Percentiles rank a stretch among this genome's conserved stretches.
Conservation (phyloP, 2,329 filamentous ascomycete genomes). For the Sordariomycetes sp. region DNA sequence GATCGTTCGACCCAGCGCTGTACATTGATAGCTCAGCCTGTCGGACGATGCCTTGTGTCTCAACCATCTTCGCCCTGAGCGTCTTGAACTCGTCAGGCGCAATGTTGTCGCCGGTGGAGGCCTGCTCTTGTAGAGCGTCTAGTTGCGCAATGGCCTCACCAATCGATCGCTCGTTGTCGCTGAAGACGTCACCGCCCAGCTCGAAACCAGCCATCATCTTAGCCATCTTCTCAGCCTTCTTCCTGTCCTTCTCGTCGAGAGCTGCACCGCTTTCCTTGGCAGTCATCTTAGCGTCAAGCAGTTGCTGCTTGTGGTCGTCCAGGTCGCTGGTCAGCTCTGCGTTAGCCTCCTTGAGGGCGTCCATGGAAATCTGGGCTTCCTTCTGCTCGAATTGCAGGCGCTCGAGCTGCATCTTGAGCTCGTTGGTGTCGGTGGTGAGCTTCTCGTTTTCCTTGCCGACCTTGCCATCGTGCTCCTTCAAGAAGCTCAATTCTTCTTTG, state of each 20-base stretch:
- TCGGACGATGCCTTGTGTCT: slow-evolving; percentile 85
- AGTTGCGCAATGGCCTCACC: slow-evolving; percentile 76
- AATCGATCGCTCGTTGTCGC: slow-evolving; percentile 81
- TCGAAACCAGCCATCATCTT: slow-evolving; percentile 99
- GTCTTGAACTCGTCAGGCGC: slow-evolving; percentile 72
- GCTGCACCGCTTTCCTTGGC: slow-evolving; percentile 87
- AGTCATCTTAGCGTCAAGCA: slow-evolving; percentile 92
- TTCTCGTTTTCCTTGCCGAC: slow-evolving; percentile 86
- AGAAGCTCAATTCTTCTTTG: slow-evolving; percentile 74
- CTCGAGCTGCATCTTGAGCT: slow-evolving; percentile 94
- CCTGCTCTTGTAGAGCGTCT: slow-evolving; percentile 68
- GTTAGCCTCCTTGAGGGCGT: slow-evolving; percentile 93
- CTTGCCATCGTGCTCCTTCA: slow-evolving; percentile 80
- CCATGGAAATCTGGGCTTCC: slow-evolving; percentile 95
- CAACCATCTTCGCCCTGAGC: slow-evolving; percentile 69
- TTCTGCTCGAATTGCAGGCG: slow-evolving; percentile 93
- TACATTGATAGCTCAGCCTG: slow-evolving; percentile 85
- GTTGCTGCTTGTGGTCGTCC: slow-evolving; percentile 91
- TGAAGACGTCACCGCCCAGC: slow-evolving; percentile 85
- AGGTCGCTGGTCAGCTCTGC: slow-evolving; percentile 83
- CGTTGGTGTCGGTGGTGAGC: slow-evolving; percentile 77
- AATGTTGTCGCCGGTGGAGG: slow-evolving; percentile 67
- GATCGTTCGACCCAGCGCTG: slow-evolving; percentile 54
- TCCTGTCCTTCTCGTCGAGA: slow-evolving; percentile 94
- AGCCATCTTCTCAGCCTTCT: slow-evolving; percentile 98